Base-by-base conservation (phyloP, 106 monocot species). In the Acorus gramineus region DNA sequence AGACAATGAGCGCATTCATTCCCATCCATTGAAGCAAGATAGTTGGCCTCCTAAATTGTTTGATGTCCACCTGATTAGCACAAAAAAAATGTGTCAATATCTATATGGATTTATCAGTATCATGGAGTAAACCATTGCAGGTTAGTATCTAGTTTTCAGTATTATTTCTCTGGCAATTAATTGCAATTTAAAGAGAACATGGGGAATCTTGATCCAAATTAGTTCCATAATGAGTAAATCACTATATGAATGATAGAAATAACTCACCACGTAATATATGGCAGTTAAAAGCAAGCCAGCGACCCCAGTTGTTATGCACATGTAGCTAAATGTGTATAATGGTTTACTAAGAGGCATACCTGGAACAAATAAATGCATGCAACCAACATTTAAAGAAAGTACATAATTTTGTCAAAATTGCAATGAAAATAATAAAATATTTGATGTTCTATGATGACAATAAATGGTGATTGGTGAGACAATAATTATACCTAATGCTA, bases 301-400 rank as follows among this genome's bases (percentile, higher is more conserved):
- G 3, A 63, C 72, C 69, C 87, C 95, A 11, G 80, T 50, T 48
- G 90, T 87, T 13, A 96, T 74, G 78, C 82, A 74, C 85, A 85
- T 82, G 64, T 96, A 96, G 81, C 90, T 96, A 46, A 87, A 42
- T 43, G 90, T 90, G 64, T 90, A 96, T 66, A 96, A 76, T 47
- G 95, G 95, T 76, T 96, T 96, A 73, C 86, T 90, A 49, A 96
- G 78, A 73, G 95, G 95, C 77, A 95, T 72, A 67, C 95, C 95
- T 96, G 45, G 7, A 66, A 68, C 8, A 74, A 69, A 49, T n/a
- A 63, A 56, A 14, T 42, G 6, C 49, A 68, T 12, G 60, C 28
- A 48, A 49, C 14, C 8, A 7, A 45, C 45, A 43, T 3, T 56
- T 7, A 63, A 13, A 3, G 12, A 42, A 47, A 64, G 48, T 12